Evolutionary conservation across 2,329 filamentous ascomycete genomes (phyloP), one percentile per base, ranked within the genome.

Genomic region (Monosporascus sp.): DNA sequence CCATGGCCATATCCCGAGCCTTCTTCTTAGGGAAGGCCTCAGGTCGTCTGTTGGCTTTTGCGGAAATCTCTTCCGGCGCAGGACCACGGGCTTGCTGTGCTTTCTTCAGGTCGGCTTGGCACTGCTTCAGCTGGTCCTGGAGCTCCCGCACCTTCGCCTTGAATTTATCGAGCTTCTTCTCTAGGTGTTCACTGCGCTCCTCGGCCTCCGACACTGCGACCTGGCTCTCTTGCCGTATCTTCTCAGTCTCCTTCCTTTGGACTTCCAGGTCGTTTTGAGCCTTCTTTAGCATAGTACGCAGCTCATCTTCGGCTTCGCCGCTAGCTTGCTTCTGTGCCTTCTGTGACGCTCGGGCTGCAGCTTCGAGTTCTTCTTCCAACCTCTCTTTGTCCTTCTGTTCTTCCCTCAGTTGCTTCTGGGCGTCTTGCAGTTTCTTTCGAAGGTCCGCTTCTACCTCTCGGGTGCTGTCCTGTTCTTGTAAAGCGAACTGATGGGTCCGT

Each of bases 51-150:
- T 63, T 62, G 5, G 62, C 58, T 54, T 67, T 69, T 51, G 67
- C 69, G 20, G 41, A 15, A 5, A 64, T 61, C 15, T 66, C 60
- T 56, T 71, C 62, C 49, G 51, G 57, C 48, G 18, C 50, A 44
- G 55, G 50, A 78, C 69, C 56, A 77, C 77, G 41, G 68, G 70
- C 50, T 36, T 68, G 64, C 45, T 70, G 67, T 1, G 68, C 69
- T 48, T 70, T 68, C 22, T 70, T 70, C 14, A 80, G 68, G 54
- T 79, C 75, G 2, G 70, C 65, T n/a, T 72, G 73, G 22, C 73
- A 70, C 64, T 86, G 81, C 66, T 89, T 90, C 25, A 94, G 78
- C 64, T 90, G 85, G 35, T 87, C 83, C 56, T 90, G 90, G 0
- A 83, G 80, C 9, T 81, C 77, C 50, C 82, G 83, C 20, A 93